Evolutionary conservation across 78 protist species (phyloP).

Genomic region (Dictyostelium purpureum): DNA sequence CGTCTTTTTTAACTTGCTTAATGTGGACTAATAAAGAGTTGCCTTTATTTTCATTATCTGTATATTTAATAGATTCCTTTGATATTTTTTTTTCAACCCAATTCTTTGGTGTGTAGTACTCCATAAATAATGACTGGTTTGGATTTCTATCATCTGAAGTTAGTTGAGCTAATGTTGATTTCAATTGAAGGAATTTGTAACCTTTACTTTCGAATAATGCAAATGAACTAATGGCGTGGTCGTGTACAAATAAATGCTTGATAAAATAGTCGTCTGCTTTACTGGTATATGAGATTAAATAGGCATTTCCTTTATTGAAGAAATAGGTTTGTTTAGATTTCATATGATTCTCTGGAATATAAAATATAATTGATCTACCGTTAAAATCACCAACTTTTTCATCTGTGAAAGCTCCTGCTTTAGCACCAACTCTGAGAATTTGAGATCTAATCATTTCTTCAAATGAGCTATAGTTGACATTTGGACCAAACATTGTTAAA

Average conservation of each 20-base stretch:
- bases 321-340: neutral
- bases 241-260: neutral
- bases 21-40: no score
- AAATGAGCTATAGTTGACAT: neutral
- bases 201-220: neutral
- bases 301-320: neutral
- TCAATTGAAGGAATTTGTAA: neutral
- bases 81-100: no score
- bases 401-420: neutral
- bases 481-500: neutral
- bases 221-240: slow-evolving; percentile 5
- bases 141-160: neutral
- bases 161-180: neutral
- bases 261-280: neutral
- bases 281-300: neutral
- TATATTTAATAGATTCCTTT: neutral
- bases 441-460: neutral
- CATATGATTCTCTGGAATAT: neutral
- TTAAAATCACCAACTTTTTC: neutral
- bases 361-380: neutral
- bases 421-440: neutral
- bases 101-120: neutral
- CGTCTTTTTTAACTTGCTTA: no score
- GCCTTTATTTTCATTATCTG: neutral
- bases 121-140: neutral